Base-by-base conservation (phyloP, 176 grass and related monocot genomes). In the Raddia guianensis region DNA sequence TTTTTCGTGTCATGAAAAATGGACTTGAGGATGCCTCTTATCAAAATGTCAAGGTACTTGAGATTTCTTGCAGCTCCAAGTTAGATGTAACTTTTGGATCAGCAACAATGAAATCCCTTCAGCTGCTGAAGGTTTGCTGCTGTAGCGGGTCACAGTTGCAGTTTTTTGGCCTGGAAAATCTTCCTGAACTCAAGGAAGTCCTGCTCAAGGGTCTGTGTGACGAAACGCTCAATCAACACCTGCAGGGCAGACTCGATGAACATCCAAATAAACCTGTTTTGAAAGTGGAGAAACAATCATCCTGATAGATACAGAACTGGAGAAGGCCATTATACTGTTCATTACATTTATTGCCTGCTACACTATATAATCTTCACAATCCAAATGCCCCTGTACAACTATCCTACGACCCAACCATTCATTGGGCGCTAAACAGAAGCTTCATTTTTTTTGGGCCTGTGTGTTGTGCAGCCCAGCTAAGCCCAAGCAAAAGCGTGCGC, bases 101-200 rank as follows among this genome's bases (percentile, higher is more conserved):
- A 3, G 0, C 0, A 0, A 53, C 19, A 13, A 52, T 78, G 34
- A 3, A 0, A 3, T 0, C 0, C 0, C 65, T 85, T 54, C 66
- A 71, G n/a, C 9, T 43, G n/a, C 56, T 85, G 0, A 72, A 72
- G n/a, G 14, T 51, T 69, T 5, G 1, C 0, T 78, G 65, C 66
- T 2, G 0, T 20, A 11, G 4, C 27, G 32, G 14, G 0, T 77
- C 54, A 1, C 9, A 46, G 0, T 3, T 72, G 51, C 0, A 0
- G 12, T 70, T 78, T 42, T 32, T 8, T 5, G 74, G 65, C 6
- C 66, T 85, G 4, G 0, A 70, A 0, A 1, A 52, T 5, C 73
- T 40, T 12, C 0, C 0, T 1, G 1, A 52, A 0, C 72, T 75
- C 14, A 75, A 3, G 62, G 20, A 9, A 75, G 6, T 67, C 20